Conservation (phyloP, 257 asterid species). For the Cynanchum wilfordii region DNA sequence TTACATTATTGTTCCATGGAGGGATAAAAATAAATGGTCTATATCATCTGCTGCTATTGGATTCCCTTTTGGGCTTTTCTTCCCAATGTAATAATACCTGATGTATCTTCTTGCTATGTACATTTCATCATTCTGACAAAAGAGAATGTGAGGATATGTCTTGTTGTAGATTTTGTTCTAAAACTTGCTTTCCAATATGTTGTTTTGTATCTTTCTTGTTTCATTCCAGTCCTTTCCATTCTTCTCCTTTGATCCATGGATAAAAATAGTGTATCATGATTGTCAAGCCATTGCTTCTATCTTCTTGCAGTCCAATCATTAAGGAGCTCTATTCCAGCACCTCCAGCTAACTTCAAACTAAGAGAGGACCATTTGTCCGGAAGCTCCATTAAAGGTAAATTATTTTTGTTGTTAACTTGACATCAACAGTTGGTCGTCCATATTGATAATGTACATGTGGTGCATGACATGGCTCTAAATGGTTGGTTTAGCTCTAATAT, state of each 20-base stretch:
- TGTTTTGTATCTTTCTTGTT: background rate
- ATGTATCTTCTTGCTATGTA: constrained; percentile 5
- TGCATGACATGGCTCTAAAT: background rate
- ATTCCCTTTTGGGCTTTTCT: background rate
- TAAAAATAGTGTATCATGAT: background rate
- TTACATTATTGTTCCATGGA: background rate
- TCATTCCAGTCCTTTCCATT: background rate
- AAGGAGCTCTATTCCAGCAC: constrained; percentile 62
- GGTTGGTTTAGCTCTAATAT: background rate
- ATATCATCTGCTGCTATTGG: background rate
- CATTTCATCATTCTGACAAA: background rate
- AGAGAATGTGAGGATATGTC: background rate
- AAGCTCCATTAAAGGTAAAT: constrained; percentile 74
- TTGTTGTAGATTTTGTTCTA: background rate
- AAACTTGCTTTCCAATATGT: background rate
- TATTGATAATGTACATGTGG: background rate
- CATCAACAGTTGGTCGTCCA: background rate
- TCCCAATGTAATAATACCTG: background rate
- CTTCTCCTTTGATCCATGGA: background rate
- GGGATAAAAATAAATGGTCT: background rate
- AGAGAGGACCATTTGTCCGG: constrained; percentile 78
- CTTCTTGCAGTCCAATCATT: constrained; percentile 41
- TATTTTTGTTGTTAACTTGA: background rate
- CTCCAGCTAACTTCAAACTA: constrained; percentile 61
- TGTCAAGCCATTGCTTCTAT: background rate